These are phyloP conservation scores for Barbarea vulgaris DNA, from an alignment of 345 rosid genomes.

Conservation along the genomic window DNA sequence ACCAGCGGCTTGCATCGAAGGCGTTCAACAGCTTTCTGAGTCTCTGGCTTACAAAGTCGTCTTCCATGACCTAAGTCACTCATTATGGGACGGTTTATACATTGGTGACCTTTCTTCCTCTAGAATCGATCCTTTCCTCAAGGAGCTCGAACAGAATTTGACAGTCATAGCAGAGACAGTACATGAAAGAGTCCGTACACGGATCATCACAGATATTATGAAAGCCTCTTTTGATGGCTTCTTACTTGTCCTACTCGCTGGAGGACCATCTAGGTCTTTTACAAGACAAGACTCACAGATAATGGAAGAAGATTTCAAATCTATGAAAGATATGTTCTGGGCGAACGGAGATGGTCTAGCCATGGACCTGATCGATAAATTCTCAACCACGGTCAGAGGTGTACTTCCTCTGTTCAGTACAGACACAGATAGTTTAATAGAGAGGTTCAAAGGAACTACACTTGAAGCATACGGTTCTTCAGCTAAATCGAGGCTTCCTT, in stretches of 20 bases:
- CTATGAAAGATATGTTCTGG: constrained; percentile 87
- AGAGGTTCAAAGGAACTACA: constrained; percentile 70
- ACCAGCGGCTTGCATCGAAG: constrained; percentile 82
- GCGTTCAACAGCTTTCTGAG: constrained; percentile 88
- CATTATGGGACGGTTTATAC: constrained; percentile 89
- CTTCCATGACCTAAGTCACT: constrained; percentile 80
- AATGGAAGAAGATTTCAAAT: constrained; percentile 90
- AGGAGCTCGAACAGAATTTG: constrained; percentile 73
- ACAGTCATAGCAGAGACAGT: constrained; percentile 65
- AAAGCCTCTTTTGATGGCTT: constrained; percentile 92
- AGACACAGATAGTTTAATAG: constrained; percentile 84
- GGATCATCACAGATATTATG: constrained; percentile 80
- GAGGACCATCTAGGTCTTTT: constrained; percentile 91
- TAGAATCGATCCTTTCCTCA: constrained; percentile 74
- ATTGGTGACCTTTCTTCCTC: constrained; percentile 75
- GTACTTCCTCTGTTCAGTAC: constrained; percentile 79
- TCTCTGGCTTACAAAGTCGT: constrained; percentile 76
- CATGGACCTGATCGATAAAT: constrained; percentile 71
- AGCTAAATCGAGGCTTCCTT: constrained; percentile 79
- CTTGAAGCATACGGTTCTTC: constrained; percentile 79
- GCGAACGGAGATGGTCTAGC: constrained; percentile 96
- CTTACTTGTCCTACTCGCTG: constrained; percentile 87
- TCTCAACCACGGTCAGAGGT: constrained; percentile 61
- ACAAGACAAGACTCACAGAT: constrained; percentile 69
- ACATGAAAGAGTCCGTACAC: constrained; percentile 80